Percentiles rank a stretch among this genome's conserved stretches.
These are phyloP conservation scores for Aspergillus neoniger DNA, from an alignment of 2,329 filamentous ascomycete genomes.

Conservation along the genomic window DNA sequence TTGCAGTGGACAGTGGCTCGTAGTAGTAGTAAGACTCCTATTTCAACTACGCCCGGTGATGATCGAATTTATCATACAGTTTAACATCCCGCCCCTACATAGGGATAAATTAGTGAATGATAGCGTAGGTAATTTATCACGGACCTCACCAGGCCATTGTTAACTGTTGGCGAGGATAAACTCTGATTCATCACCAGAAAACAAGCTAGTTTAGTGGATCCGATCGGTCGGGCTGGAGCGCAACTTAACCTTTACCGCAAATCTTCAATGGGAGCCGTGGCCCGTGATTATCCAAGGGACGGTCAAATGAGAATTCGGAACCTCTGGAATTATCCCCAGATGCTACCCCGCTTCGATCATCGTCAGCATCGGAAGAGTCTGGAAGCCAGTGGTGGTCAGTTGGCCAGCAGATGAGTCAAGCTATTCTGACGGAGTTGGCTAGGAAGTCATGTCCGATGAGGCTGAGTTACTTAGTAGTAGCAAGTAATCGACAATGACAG, in stretches of 20 bases:
- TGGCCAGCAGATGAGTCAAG: background rate
- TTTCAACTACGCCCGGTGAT: too few relatives aligned
- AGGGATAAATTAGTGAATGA: background rate
- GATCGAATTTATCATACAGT: background rate
- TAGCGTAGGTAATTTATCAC: background rate
- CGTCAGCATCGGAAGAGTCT: background rate
- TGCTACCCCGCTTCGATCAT: background rate
- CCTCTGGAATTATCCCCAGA: background rate
- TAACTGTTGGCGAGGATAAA: conserved; percentile 6
- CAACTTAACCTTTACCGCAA: conserved; percentile 17
- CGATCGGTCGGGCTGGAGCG: conserved; percentile 25
- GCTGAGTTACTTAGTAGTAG: background rate
- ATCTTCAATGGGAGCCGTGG: conserved; percentile 1
- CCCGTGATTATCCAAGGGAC: background rate
- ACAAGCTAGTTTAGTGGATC: conserved; percentile 26
- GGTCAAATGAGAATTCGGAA: background rate
- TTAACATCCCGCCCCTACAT: background rate
- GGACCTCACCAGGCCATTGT: background rate
- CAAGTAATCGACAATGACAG: background rate
- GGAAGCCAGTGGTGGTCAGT: background rate
- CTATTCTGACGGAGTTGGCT: background rate
- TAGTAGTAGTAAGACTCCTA: too few relatives aligned
- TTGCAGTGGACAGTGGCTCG: too few relatives aligned
- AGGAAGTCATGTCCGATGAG: conserved; percentile 15
- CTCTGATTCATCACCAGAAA: conserved; percentile 9